Conservation (phyloP, 139 green algal species). For the Gonium pectorale region DNA sequence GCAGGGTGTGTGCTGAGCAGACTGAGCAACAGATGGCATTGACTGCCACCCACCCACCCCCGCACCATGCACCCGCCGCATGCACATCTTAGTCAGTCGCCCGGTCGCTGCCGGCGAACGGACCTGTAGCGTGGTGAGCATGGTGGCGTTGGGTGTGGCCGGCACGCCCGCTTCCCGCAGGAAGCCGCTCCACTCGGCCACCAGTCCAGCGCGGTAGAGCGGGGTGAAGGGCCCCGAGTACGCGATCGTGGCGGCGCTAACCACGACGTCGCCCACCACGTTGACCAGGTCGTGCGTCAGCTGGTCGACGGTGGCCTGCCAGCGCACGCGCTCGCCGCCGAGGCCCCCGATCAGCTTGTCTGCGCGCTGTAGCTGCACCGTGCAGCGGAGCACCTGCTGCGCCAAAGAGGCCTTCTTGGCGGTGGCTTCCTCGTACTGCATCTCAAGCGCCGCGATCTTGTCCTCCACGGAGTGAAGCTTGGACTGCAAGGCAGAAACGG, state of each 20-base stretch:
- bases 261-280: slow-evolving; percentile 81
- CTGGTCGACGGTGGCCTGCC: slow-evolving; percentile 77
- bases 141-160: slow-evolving; percentile 51
- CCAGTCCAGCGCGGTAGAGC: slow-evolving; percentile 66
- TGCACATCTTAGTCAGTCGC: no score
- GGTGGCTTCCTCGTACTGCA: slow-evolving; percentile 72
- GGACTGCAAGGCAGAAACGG: no score
- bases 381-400: slow-evolving; percentile 75
- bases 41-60: no score
- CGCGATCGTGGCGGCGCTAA: slow-evolving; percentile 72
- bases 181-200: slow-evolving; percentile 58
- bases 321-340: slow-evolving; percentile 80
- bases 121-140: slow-evolving; percentile 25
- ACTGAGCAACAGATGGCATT: no score
- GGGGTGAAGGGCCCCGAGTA: slow-evolving; percentile 83
- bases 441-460: slow-evolving; percentile 80
- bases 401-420: slow-evolving; percentile 82
- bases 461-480: slow-evolving; percentile 77
- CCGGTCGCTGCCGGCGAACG: background rate
- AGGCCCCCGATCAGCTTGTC: slow-evolving; percentile 89
- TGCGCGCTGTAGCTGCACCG: slow-evolving; percentile 75
- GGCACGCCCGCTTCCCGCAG: slow-evolving; percentile 68
- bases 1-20: no score
- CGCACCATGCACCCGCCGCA: no score
- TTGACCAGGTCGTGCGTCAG: slow-evolving; percentile 74